Conservation (phyloP, 345 rosid species). For the Eucalyptus regnans region DNA sequence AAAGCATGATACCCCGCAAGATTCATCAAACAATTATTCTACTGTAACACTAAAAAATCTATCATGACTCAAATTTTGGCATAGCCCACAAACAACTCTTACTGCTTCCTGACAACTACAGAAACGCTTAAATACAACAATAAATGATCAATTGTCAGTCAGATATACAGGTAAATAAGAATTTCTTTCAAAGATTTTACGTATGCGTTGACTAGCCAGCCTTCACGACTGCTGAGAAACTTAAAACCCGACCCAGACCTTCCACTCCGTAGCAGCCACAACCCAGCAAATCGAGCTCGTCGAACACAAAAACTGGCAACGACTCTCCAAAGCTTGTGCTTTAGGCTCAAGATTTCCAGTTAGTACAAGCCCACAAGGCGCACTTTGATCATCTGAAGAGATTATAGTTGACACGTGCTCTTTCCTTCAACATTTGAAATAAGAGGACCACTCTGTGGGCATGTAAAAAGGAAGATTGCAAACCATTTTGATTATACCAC, state of each 20-base stretch:
- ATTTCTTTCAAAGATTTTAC: not conserved
- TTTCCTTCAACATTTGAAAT: not conserved
- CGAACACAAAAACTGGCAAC: not conserved
- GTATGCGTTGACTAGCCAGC: not conserved
- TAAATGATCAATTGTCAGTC: not conserved
- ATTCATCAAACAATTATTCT: not conserved
- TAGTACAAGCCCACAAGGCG: not conserved
- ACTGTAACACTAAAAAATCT: not conserved
- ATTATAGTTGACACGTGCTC: not conserved
- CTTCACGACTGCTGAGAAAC: not conserved
- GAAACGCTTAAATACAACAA: not conserved
- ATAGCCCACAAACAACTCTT: not conserved
- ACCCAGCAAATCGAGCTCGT: not conserved
- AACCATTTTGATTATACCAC: slow-evolving; percentile 28
- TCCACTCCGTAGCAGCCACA: not conserved
- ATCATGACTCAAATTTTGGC: not conserved
- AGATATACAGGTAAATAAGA: not conserved
- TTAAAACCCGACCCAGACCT: not conserved
- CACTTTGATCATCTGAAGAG: not conserved
- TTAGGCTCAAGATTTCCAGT: not conserved
- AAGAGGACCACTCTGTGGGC: not conserved
- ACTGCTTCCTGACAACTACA: not conserved
- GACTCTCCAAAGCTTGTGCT: not conserved
- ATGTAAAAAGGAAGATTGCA: not conserved
- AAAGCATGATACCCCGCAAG: not conserved